Percentiles rank a stretch among this genome's conserved stretches.
These are phyloP conservation scores for Nosema bombycis DNA, from an alignment of 371 early-diverging fungal genomes.

Conservation along the genomic window DNA sequence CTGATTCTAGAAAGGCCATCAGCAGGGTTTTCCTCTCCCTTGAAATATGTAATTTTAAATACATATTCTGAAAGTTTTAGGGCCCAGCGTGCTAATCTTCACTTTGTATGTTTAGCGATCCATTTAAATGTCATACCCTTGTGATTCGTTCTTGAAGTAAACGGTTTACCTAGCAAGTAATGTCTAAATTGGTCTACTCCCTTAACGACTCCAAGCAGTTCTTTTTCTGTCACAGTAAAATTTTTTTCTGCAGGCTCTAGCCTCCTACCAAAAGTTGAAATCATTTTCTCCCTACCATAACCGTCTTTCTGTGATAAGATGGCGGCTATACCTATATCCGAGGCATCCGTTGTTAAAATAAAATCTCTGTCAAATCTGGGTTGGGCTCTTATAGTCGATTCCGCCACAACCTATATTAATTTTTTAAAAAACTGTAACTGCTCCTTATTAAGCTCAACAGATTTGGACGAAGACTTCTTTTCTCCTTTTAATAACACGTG, in stretches of 20 bases:
- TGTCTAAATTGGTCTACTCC: neutral
- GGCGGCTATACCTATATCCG: neutral
- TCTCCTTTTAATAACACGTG: neutral
- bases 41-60: too few species aligned
- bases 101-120: too few species aligned
- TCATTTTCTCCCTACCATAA: constrained; percentile 29
- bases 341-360: constrained; percentile 14
- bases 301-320: constrained; percentile 21
- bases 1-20: too few species aligned
- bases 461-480: neutral
- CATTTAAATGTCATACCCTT: too few species aligned
- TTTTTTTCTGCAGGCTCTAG: neutral
- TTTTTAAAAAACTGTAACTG: neutral
- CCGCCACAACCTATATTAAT: neutral
- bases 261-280: neutral
- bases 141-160: too few species aligned
- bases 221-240: neutral
- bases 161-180: neutral
- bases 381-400: neutral
- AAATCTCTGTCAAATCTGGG: neutral
- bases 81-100: too few species aligned
- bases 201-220: constrained; percentile 13
- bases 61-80: too few species aligned
- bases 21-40: too few species aligned
- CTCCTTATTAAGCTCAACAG: too few species aligned